Evolutionary conservation across 1,139 yeast genomes (phyloP).

Genomic region (Candida dubliniensis): DNA sequence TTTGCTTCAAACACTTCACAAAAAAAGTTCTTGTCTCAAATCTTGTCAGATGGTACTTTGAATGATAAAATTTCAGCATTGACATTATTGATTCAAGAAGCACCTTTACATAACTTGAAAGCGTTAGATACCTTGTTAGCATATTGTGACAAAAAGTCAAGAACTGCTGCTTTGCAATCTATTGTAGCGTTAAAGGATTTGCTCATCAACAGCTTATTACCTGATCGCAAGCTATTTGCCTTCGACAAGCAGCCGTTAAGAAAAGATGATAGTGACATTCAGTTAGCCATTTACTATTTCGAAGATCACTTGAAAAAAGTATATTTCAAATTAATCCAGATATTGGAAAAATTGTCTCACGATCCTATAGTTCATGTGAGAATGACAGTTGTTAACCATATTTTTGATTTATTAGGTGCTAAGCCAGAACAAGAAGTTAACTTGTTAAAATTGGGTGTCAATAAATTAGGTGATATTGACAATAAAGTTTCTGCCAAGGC

Average conservation of each 20-base stretch:
- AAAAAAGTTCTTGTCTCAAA: slow-evolving; percentile 84
- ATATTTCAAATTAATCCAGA: slow-evolving; percentile 68
- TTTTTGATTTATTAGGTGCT: slow-evolving; percentile 74
- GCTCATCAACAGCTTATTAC: slow-evolving; percentile 73
- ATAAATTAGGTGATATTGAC: slow-evolving; percentile 90
- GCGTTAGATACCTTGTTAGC: slow-evolving; percentile 76
- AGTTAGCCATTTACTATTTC: slow-evolving; percentile 75
- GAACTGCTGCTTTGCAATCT: slow-evolving; percentile 91
- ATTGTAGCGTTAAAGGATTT: slow-evolving; percentile 89
- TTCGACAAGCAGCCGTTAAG: slow-evolving; percentile 77
- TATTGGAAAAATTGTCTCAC: slow-evolving; percentile 75
- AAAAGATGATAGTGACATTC: slow-evolving; percentile 43
- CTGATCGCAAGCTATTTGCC: slow-evolving; percentile 77
- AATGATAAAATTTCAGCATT: slow-evolving; percentile 94
- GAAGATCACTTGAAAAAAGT: slow-evolving; percentile 84
- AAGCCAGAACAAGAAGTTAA: slow-evolving; percentile 98
- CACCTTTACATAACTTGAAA: slow-evolving; percentile 86
- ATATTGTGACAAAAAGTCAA: slow-evolving; percentile 86
- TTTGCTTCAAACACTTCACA: slow-evolving; percentile 81
- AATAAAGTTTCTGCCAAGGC: slow-evolving; percentile 89
- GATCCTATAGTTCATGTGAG: slow-evolving; percentile 93
- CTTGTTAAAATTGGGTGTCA: slow-evolving; percentile 81
- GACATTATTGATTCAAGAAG: slow-evolving; percentile 88
- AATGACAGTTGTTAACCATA: slow-evolving; percentile 70
- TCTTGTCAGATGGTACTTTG: slow-evolving; percentile 88